A percentile compares a stretch with the other conserved stretches of the same genome.
Conservation (phyloP, 306 rosid species). For the Cyamopsis tetragonoloba region DNA sequence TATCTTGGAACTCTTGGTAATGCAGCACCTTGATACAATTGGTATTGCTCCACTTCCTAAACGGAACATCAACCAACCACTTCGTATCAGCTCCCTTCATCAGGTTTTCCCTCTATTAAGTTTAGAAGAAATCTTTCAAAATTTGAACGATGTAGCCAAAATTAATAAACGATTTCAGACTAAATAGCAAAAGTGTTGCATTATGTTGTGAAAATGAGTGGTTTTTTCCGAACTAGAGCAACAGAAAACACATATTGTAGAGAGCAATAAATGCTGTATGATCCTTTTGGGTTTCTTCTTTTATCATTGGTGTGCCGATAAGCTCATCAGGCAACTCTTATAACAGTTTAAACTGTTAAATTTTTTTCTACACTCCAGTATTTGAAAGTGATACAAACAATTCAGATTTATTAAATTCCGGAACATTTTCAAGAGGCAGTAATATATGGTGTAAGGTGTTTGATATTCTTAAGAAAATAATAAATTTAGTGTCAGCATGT, state of each 20-base stretch:
- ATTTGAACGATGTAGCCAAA: background rate
- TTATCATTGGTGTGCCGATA: background rate
- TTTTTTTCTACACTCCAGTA: background rate
- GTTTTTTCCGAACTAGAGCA: background rate
- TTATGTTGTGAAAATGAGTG: background rate
- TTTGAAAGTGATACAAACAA: background rate
- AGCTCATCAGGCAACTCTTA: background rate
- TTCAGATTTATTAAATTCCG: background rate
- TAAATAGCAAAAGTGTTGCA: background rate
- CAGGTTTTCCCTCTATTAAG: slow-evolving; percentile 50
- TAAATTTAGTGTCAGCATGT: background rate
- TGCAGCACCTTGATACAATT: slow-evolving; percentile 80
- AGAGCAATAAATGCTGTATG: background rate
- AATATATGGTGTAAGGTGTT: background rate
- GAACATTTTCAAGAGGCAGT: background rate
- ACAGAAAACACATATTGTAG: background rate
- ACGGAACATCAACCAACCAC: slow-evolving; percentile 77
- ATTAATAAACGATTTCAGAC: background rate
- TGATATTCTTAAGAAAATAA: background rate
- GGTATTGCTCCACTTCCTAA: slow-evolving; percentile 91
- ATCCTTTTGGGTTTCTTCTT: background rate
- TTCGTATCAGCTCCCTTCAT: slow-evolving; percentile 94
- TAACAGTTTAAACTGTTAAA: background rate
- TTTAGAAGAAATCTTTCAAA: background rate
- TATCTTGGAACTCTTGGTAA: background rate